Conservation (phyloP, 2,329 filamentous ascomycete species). For the Pyricularia sp. region DNA sequence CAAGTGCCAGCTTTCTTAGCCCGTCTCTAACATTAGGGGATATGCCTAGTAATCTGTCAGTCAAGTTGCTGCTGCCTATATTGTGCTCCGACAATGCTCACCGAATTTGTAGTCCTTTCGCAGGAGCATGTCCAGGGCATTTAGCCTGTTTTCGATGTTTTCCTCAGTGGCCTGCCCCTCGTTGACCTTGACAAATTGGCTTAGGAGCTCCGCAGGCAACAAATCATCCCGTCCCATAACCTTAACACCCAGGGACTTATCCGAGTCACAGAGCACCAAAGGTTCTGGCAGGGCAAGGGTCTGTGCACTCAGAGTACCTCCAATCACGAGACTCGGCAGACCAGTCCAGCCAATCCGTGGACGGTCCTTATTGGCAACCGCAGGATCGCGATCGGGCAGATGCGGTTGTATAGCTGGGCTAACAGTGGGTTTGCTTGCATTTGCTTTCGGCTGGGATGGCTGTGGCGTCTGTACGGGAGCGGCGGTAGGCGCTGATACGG, state of each 20-base stretch:
- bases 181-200: conserved; percentile 3
- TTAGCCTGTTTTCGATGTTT: conserved; percentile 2
- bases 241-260: background rate
- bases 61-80: background rate
- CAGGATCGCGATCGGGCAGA: background rate
- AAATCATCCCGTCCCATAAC: background rate
- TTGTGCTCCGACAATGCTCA: background rate
- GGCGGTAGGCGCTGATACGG: background rate
- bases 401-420: background rate
- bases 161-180: background rate
- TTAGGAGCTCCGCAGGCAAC: conserved; percentile 1
- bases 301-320: background rate
- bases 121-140: background rate
- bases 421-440: background rate
- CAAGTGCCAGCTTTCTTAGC: background rate
- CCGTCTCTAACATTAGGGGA: background rate
- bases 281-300: background rate
- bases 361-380: background rate
- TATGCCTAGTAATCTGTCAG: background rate
- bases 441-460: background rate
- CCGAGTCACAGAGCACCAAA: background rate
- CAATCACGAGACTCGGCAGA: conserved; percentile 2
- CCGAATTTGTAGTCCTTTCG: conserved; percentile 2
- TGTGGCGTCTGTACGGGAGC: background rate
- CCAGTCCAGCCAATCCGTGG: background rate